Base-by-base conservation (phyloP, 176 grass and related monocot genomes). In the Elymus sibiricus region DNA sequence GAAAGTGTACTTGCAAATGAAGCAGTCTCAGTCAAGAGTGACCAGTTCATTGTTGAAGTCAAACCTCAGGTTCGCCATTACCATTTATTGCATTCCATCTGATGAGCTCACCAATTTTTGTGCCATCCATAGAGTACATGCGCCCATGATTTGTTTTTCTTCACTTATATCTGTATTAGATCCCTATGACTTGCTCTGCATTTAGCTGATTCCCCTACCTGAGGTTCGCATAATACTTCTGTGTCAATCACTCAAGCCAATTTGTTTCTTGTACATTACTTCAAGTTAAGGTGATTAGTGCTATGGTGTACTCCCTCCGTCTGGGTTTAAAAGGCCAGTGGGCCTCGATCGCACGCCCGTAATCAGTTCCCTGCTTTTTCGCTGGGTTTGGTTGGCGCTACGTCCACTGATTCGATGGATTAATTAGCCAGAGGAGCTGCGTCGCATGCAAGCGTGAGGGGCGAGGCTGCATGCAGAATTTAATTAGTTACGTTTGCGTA, bases 1-100 rank as follows among this genome's bases (percentile, higher is more conserved):
- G 92, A 97, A 80, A 95, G 89, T 75, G 92, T 95, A 74, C 80
- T 97, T 49, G 71, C 87, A 31, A 91, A 91, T 60, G 95, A 97
- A 75, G 88, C 89, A 79, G 95, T 97, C 26, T 84, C 87, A 14
- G 92, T 94, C 42, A 97, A 93, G 87, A 97, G 92, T 0, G 95
- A 91, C 15, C 95, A 94, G 81, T 93, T 88, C 90, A 95, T 97
- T 72, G 92, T 95, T 15, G 92, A 97, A 95, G 95, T 97, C 49
- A 95, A 95, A 87, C 95, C 95, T 86, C 87, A 97, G 92, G 92
- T 97, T 43, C 43, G 19, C 28, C 32, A 37, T 81, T 60, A 64
- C 51, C 16, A 82, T 28, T 22, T 79, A 59, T 74, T 83, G 44
- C n/a, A 84, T 77, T 79, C 14, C 63, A 61, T 81, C 59, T 55